These are phyloP conservation scores for Drechslerella dactyloides DNA, from an alignment of 2,329 filamentous ascomycete species.

Conservation along the genomic window DNA sequence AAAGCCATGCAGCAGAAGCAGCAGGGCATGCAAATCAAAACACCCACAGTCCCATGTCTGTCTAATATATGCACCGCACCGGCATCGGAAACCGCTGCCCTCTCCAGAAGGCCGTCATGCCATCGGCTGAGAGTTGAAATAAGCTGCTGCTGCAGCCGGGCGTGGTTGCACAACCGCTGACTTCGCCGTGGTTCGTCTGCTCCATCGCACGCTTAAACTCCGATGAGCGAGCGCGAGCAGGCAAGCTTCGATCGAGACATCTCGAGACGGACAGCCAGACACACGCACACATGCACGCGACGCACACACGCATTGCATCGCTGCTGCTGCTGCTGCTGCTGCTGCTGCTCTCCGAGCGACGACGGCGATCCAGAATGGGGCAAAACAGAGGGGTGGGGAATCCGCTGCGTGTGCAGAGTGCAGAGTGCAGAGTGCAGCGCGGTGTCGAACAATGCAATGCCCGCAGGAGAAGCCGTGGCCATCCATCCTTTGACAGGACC, in stretches of 20 bases:
- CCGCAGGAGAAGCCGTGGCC: not conserved
- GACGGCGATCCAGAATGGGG: slow-evolving; percentile 46
- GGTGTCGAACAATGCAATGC: too few species aligned
- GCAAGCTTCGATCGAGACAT: too few species aligned
- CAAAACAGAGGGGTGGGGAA: slow-evolving; percentile 32
- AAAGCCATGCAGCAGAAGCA: slow-evolving; percentile 9
- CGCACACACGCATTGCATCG: too few species aligned
- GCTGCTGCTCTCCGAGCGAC: slow-evolving; percentile 3
- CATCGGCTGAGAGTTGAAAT: slow-evolving; percentile 18
- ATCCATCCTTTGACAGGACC: slow-evolving; percentile 3
- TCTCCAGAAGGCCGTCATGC: not conserved
- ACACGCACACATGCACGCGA: too few species aligned
- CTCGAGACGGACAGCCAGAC: too few species aligned
- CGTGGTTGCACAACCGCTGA: slow-evolving; percentile 41
- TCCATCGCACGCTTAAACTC: not conserved
- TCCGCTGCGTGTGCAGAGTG: not conserved
- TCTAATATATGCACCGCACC: too few species aligned
- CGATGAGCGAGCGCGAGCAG: too few species aligned
- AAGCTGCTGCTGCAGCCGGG: slow-evolving; percentile 10
- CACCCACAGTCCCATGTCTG: too few species aligned
- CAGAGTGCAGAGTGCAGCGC: not conserved
- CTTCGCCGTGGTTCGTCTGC: not conserved
- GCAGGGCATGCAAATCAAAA: too few species aligned
- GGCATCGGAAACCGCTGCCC: not conserved
- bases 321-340: too few species aligned